Conservation (phyloP, 805 yeast genomes). For the Starmerella sp. region DNA sequence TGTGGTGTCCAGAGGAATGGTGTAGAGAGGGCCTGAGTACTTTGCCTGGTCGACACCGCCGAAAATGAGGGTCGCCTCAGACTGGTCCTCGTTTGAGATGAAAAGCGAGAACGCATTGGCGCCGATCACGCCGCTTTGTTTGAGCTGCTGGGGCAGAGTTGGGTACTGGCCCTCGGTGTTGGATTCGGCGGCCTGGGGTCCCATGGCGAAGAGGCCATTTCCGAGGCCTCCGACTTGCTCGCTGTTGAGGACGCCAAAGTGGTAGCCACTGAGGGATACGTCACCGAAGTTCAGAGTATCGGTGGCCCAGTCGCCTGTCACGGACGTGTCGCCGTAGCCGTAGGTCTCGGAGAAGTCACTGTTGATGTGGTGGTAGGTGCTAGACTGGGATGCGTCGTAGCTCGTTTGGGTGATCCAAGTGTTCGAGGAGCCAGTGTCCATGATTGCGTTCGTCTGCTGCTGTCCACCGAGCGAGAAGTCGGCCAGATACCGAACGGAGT, state of each 20-base stretch:
- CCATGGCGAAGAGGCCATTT: slow-evolving; percentile 28
- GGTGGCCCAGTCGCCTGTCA: slow-evolving; percentile 45
- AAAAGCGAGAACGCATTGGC: slow-evolving; percentile 36
- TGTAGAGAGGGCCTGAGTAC: slow-evolving; percentile 30
- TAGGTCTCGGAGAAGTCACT: slow-evolving; percentile 5
- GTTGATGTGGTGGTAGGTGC: slow-evolving; percentile 16
- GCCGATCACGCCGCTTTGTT: slow-evolving; percentile 31
- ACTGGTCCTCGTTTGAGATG: slow-evolving; percentile 21
- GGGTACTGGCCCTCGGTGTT: slow-evolving; percentile 14
- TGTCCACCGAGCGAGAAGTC: slow-evolving; percentile 39
- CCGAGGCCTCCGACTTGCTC: slow-evolving; percentile 39
- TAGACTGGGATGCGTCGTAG: slow-evolving; percentile 21
- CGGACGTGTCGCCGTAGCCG: slow-evolving; percentile 22
- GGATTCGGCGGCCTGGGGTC: slow-evolving; percentile 26
- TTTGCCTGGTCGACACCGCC: slow-evolving; percentile 36
- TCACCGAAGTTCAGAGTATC: slow-evolving; percentile 49
- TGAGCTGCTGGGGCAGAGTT: slow-evolving; percentile 25
- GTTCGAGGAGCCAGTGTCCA: slow-evolving; percentile 66
- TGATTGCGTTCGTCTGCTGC: slow-evolving; percentile 32
- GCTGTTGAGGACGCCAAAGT: slow-evolving; percentile 61
- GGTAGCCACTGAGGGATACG: slow-evolving; percentile 38
- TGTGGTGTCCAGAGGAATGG: slow-evolving; percentile 22
- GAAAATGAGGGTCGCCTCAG: slow-evolving; percentile 31
- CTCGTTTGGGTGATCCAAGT: slow-evolving; percentile 43
- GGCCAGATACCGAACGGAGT: slow-evolving; percentile 17